A percentile compares a stretch with the other conserved stretches of the same genome.
Conservation (phyloP, 1,284 basidiomycete genomes). For the Ganoderma leucocontextum region DNA sequence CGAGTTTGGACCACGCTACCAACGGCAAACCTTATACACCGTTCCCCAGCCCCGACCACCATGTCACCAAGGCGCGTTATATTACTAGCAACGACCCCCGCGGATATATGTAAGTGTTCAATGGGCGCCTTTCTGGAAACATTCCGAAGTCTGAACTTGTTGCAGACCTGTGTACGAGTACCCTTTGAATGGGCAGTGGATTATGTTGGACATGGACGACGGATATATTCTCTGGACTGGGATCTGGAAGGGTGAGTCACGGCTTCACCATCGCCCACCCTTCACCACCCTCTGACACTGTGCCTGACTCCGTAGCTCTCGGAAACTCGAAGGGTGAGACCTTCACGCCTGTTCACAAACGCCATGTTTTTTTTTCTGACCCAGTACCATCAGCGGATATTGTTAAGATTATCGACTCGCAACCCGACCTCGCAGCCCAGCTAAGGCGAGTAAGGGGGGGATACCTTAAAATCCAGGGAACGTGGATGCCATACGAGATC, state of each 20-base stretch:
- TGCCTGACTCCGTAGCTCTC: slow-evolving; percentile 58
- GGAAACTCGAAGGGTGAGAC: slow-evolving; percentile 82
- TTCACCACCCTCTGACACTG: slow-evolving; percentile 9
- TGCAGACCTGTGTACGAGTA: slow-evolving; percentile 86
- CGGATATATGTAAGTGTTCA: slow-evolving; percentile 75
- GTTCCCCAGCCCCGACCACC: slow-evolving; percentile 79
- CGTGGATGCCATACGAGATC: slow-evolving; percentile 91
- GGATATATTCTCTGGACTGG: slow-evolving; percentile 89
- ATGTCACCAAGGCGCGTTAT: slow-evolving; percentile 84
- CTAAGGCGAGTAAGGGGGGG: slow-evolving; percentile 85
- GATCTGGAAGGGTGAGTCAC: slow-evolving; percentile 81
- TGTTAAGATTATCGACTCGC: slow-evolving; percentile 88
- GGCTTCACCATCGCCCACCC: slow-evolving; percentile 4
- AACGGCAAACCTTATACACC: slow-evolving; percentile 71
- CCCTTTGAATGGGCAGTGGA: slow-evolving; percentile 87
- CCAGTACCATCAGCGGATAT: slow-evolving; percentile 70
- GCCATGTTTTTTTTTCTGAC: slow-evolving; percentile 16
- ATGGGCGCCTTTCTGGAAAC: neutral
- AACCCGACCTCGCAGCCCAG: slow-evolving; percentile 82
- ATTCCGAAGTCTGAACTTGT: slow-evolving; percentile 28
- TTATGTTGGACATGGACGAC: slow-evolving; percentile 93
- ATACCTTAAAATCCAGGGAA: slow-evolving; percentile 89
- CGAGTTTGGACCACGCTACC: slow-evolving; percentile 46
- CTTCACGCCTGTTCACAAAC: slow-evolving; percentile 12
- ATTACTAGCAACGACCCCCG: slow-evolving; percentile 87